These are phyloP conservation scores for Alternaria infectoria DNA, from an alignment of 2,329 filamentous ascomycete species.

Conservation along the genomic window DNA sequence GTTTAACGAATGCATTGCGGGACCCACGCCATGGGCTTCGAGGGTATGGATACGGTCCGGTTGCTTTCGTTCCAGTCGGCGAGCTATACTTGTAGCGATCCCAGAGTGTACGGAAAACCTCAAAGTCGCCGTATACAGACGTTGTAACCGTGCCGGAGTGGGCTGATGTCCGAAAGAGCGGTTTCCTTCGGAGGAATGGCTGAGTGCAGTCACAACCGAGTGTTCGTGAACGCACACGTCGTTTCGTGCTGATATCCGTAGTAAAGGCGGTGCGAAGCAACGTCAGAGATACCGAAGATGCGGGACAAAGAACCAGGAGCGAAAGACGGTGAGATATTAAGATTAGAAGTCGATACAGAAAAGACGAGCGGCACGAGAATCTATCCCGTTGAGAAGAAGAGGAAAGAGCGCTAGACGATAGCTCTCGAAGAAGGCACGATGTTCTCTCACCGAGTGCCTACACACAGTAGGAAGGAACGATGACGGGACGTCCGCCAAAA, in stretches of 20 bases:
- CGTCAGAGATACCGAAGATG: conserved; percentile 5
- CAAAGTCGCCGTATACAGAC: background rate
- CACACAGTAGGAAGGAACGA: conserved; percentile 5
- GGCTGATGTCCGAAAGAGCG: background rate
- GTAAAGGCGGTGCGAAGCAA: conserved; percentile 1
- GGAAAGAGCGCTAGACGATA: conserved; percentile 9
- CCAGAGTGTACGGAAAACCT: background rate
- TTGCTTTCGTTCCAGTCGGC: background rate
- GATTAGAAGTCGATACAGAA: conserved; percentile 13
- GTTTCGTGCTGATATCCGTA: background rate
- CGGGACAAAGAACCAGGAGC: conserved; percentile 2
- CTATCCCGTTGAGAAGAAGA: conserved; percentile 5
- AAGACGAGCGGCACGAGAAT: conserved; percentile 10
- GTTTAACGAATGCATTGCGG: conserved; percentile 25
- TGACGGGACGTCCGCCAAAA: conserved; percentile 19
- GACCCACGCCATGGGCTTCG: conserved; percentile 11
- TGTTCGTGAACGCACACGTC: background rate
- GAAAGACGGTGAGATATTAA: conserved; percentile 8
- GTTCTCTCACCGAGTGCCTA: conserved; percentile 7
- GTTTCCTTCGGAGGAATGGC: background rate
- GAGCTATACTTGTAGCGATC: background rate
- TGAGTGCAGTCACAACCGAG: background rate
- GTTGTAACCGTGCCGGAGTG: background rate
- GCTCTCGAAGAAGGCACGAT: conserved; percentile 26
- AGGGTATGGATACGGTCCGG: background rate